These are phyloP conservation scores for Pseudocercospora cruenta DNA, from an alignment of 2,329 filamentous ascomycete genomes.

Conservation along the genomic window DNA sequence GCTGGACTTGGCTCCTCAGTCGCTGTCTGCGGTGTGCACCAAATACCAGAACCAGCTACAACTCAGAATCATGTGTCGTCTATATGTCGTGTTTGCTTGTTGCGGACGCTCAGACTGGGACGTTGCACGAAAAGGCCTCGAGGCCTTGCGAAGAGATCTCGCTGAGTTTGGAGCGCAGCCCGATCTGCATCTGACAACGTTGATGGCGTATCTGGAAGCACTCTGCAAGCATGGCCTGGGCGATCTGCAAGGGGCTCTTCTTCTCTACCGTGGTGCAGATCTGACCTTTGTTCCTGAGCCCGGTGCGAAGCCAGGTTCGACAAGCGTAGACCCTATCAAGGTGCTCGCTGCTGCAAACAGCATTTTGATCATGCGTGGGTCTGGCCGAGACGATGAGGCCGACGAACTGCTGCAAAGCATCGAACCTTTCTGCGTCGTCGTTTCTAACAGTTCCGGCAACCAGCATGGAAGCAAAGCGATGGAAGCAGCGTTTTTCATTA, in stretches of 20 bases:
- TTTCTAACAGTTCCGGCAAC: constrained; percentile 68
- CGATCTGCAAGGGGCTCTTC: constrained; percentile 68
- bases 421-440: constrained; percentile 67
- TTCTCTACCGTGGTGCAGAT: constrained; percentile 65
- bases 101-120: constrained; percentile 73
- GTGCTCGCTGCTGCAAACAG: constrained; percentile 54
- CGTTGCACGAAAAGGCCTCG: constrained; percentile 62
- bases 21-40: constrained; percentile 39
- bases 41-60: constrained; percentile 66
- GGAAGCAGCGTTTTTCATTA: constrained; percentile 74
- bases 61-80: constrained; percentile 67
- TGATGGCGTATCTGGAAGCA: constrained; percentile 68
- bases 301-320: constrained; percentile 28
- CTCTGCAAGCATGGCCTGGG: constrained; percentile 78
- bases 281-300: constrained; percentile 55
- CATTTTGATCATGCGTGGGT: constrained; percentile 50
- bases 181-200: constrained; percentile 43
- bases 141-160: constrained; percentile 52
- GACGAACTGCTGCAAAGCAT: constrained; percentile 66
- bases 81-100: constrained; percentile 71
- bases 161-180: constrained; percentile 14
- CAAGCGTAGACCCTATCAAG: constrained; percentile 45
- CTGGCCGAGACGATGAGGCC: constrained; percentile 52
- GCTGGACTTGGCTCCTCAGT: constrained; percentile 22
- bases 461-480: constrained; percentile 75